Base-by-base conservation (phyloP, 1,284 basidiomycete species). In the Gymnopus androsaceus region DNA sequence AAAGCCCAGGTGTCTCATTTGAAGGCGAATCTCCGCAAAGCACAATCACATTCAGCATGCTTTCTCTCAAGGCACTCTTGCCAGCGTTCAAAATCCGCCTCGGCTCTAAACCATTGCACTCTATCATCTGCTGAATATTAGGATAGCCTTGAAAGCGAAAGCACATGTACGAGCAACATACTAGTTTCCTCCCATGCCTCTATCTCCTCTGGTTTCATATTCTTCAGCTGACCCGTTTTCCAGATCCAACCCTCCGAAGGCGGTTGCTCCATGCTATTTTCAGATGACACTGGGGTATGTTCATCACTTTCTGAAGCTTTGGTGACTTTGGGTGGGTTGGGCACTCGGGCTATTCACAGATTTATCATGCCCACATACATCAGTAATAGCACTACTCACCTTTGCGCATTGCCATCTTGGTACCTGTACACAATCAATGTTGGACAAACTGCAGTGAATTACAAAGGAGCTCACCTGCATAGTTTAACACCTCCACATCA, bases 11-110 rank as follows among this genome's bases (percentile, higher is more conserved):
- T n/a, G n/a, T n/a, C n/a, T n/a, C n/a, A n/a, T n/a, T n/a, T n/a
- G n/a, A n/a, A n/a, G n/a, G n/a, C n/a, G n/a, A n/a, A n/a, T n/a
- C n/a, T n/a, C n/a, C n/a, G n/a, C n/a, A n/a, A n/a, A n/a, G n/a
- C n/a, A n/a, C n/a, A n/a, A n/a, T n/a, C 42, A 45, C 61, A 64
- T 1, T 66, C 67, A 0, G 58, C 62, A 15, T 63, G 58, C 28
- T 60, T 63, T 2, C 48, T 56, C 25, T 68, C 66, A 46, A 62
- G 60, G 23, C 67, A 54, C 31, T 69, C 66, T 25, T 52, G 58
- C 65, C 64, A 66, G 4, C 64, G 57, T 8, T 63, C 44, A 63
- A 66, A 67, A 19, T 69, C 68, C 2, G 67, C 68, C 37, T 67
- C 66, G 1, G 67, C 64, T 8, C 66, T 55, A 19, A 65, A 69